Evolutionary conservation across 495 filamentous ascomycete genomes (phyloP).

Genomic region (Glonium stellatum): DNA sequence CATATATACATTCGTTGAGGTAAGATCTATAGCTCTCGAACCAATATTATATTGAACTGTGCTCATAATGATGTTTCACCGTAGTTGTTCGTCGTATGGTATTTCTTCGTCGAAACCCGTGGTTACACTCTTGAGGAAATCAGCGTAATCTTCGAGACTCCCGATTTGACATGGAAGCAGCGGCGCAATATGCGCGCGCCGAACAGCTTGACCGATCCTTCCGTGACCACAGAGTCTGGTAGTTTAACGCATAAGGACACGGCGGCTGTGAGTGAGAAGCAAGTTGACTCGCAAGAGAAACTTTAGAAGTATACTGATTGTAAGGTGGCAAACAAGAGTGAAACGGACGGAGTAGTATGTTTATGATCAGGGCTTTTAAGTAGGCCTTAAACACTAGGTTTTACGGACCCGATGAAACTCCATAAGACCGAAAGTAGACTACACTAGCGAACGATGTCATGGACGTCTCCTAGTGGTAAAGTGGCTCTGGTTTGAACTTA

Average conservation of each 20-base stretch:
- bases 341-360: background rate
- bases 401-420: no score
- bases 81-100: background rate
- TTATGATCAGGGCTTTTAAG: background rate
- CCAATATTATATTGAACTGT: background rate
- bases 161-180: background rate
- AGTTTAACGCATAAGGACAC: background rate
- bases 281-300: background rate
- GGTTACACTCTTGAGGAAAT: constrained; percentile 64
- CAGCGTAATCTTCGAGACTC: constrained; percentile 53
- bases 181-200: background rate
- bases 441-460: no score
- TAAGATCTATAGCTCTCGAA: background rate
- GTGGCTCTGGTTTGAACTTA: no score
- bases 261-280: background rate
- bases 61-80: background rate
- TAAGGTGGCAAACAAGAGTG: background rate
- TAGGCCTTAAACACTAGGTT: no score
- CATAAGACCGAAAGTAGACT: no score
- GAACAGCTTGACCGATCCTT: background rate
- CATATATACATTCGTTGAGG: constrained; percentile 9
- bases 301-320: background rate
- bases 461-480: no score
- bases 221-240: background rate
- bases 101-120: constrained; percentile 59